These are phyloP conservation scores for Russula ochroleuca DNA, from an alignment of 768 basidiomycete species.

Conservation along the genomic window DNA sequence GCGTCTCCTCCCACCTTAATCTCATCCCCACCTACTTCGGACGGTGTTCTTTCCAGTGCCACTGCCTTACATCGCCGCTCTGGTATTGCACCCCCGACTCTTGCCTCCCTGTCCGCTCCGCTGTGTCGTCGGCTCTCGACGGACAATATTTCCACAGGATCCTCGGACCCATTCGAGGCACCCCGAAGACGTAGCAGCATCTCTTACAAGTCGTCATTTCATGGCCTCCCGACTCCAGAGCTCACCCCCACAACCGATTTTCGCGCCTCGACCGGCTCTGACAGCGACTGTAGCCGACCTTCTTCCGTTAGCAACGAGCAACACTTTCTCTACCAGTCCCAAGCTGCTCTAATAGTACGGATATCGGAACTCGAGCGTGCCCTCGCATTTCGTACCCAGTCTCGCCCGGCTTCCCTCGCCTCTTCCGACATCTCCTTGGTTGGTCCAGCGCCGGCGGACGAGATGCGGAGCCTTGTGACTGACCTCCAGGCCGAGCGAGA, in stretches of 20 bases:
- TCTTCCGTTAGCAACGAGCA: conserved; percentile 52
- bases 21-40: conserved; percentile 17
- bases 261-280: conserved; percentile 39
- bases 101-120: conserved; percentile 34
- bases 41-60: conserved; percentile 14
- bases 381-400: conserved; percentile 44
- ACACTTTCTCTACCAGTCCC: conserved; percentile 81
- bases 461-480: conserved; percentile 68
- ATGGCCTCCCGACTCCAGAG: conserved; percentile 67
- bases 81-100: conserved; percentile 34
- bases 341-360: conserved; percentile 75
- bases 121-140: conserved; percentile 35
- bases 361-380: conserved; percentile 78
- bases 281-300: conserved; percentile 30
- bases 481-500: conserved; percentile 88
- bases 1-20: conserved; percentile 28
- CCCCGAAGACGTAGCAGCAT: conserved; percentile 62
- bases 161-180: conserved; percentile 35
- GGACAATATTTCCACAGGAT: conserved; percentile 29
- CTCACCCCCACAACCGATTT: conserved; percentile 60
- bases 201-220: conserved; percentile 54
- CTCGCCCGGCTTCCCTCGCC: conserved; percentile 43
- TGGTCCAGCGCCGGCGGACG: conserved; percentile 57
- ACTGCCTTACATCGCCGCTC: conserved; percentile 35
- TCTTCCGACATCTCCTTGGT: conserved; percentile 44